Conservation (phyloP, 257 asterid species). For the Avicennia marina region DNA sequence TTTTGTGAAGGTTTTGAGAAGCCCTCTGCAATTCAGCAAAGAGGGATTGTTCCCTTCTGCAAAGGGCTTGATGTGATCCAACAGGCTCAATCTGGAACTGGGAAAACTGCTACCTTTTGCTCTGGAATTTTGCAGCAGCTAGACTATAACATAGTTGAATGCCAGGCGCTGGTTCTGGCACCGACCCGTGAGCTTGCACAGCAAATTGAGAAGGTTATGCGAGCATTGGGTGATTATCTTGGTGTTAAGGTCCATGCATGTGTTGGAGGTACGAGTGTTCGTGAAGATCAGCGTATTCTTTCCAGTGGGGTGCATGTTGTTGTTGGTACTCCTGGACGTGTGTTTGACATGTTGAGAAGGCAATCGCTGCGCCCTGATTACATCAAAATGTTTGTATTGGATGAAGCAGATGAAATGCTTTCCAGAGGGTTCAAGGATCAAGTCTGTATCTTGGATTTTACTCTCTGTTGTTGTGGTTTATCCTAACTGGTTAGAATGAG, state of each 20-base stretch:
- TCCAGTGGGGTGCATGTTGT: slow-evolving; percentile 63
- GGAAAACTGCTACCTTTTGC: slow-evolving; percentile 67
- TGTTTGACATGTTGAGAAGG: slow-evolving; percentile 53
- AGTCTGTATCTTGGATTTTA: slow-evolving; percentile 18
- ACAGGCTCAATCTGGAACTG: slow-evolving; percentile 68
- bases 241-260: slow-evolving; percentile 67
- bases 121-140: slow-evolving; percentile 64
- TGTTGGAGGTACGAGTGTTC: slow-evolving; percentile 60
- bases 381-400: slow-evolving; percentile 62
- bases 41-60: slow-evolving; percentile 64
- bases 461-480: not conserved
- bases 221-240: slow-evolving; percentile 61
- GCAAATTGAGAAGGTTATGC: slow-evolving; percentile 66
- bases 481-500: not conserved
- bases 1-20: slow-evolving; percentile 50
- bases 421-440: slow-evolving; percentile 68
- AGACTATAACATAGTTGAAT: slow-evolving; percentile 48
- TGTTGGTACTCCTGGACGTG: slow-evolving; percentile 72
- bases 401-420: slow-evolving; percentile 67
- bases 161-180: slow-evolving; percentile 68
- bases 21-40: slow-evolving; percentile 69
- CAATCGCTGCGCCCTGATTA: slow-evolving; percentile 53
- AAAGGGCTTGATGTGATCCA: slow-evolving; percentile 58
- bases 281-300: slow-evolving; percentile 59
- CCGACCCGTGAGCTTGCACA: slow-evolving; percentile 70